Evolutionary conservation across 371 early-diverging fungal genomes (phyloP).

Genomic region (Gilbertella persicaria): DNA sequence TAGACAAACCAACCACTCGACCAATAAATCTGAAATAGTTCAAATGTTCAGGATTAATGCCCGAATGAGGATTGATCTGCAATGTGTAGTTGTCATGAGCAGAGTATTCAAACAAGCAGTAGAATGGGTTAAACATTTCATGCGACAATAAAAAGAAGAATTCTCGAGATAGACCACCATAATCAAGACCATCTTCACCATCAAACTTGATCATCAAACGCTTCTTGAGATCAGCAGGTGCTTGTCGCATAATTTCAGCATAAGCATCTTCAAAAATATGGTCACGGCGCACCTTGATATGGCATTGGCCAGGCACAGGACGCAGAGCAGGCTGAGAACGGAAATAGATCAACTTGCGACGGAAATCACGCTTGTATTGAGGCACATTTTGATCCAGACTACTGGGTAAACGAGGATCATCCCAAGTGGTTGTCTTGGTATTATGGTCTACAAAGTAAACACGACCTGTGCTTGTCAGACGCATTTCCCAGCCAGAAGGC

Average conservation of each 20-base stretch:
- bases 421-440: slow-evolving; percentile 93
- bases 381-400: slow-evolving; percentile 95
- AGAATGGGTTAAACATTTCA: slow-evolving; percentile 99
- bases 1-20: slow-evolving; percentile 94
- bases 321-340: slow-evolving; percentile 90
- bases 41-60: slow-evolving; percentile 97
- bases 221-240: slow-evolving; percentile 88
- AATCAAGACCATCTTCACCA: slow-evolving; percentile 98
- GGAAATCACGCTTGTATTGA: slow-evolving; percentile 97
- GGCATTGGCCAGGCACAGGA: slow-evolving; percentile 88
- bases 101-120: slow-evolving; percentile 95
- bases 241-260: slow-evolving; percentile 88
- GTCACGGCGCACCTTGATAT: slow-evolving; percentile 85
- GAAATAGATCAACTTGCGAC: slow-evolving; percentile 94
- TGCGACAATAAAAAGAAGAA: slow-evolving; percentile 96
- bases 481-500: slow-evolving; percentile 98
- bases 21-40: slow-evolving; percentile 98
- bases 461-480: slow-evolving; percentile 86
- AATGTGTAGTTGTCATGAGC: slow-evolving; percentile 96
- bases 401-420: slow-evolving; percentile 95
- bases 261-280: slow-evolving; percentile 96
- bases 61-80: slow-evolving; percentile 95
- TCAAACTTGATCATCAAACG: slow-evolving; percentile 97
- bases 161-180: slow-evolving; percentile 97
- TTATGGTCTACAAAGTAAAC: slow-evolving; percentile 95